Conservation (phyloP, 306 rosid species). For the barrel medic (Medicago truncatula) region DNA sequence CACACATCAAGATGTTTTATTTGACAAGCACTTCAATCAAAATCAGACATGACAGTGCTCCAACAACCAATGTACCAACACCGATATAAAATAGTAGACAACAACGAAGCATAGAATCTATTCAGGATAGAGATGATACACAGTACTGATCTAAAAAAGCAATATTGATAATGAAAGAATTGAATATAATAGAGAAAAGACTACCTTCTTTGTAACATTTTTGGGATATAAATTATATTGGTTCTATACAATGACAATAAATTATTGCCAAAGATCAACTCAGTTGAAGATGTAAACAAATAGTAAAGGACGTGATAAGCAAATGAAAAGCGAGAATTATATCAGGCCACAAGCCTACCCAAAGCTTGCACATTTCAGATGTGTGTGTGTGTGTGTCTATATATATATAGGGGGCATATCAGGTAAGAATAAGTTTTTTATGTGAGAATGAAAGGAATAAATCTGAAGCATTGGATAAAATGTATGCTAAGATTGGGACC, state of each 20-base stretch:
- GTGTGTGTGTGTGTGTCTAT: too few relatives aligned
- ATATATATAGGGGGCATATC: not conserved
- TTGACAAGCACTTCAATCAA: not conserved
- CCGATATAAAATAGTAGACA: not conserved
- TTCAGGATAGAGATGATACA: constrained; percentile 16
- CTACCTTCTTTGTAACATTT: not conserved
- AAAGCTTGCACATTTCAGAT: constrained; percentile 24
- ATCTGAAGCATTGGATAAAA: too few relatives aligned
- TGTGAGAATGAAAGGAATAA: too few relatives aligned
- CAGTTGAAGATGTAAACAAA: constrained; percentile 13
- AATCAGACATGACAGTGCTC: too few relatives aligned
- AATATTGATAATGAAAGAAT: constrained; percentile 14
- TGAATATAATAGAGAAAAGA: not conserved
- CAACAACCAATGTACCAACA: constrained; percentile 20
- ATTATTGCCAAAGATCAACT: not conserved
- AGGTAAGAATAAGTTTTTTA: too few relatives aligned
- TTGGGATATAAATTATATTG: too few relatives aligned
- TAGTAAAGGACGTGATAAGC: constrained; percentile 5
- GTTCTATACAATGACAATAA: too few relatives aligned
- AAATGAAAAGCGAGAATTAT: constrained; percentile 15
- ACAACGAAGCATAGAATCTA: constrained; percentile 14
- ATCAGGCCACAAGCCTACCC: constrained; percentile 3
- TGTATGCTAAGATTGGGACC: too few relatives aligned
- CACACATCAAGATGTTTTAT: constrained; percentile 12
- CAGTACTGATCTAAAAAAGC: not conserved